Evolutionary conservation across 108 stramenopile genomes (phyloP).

Genomic region (Skeletonema potamos): DNA sequence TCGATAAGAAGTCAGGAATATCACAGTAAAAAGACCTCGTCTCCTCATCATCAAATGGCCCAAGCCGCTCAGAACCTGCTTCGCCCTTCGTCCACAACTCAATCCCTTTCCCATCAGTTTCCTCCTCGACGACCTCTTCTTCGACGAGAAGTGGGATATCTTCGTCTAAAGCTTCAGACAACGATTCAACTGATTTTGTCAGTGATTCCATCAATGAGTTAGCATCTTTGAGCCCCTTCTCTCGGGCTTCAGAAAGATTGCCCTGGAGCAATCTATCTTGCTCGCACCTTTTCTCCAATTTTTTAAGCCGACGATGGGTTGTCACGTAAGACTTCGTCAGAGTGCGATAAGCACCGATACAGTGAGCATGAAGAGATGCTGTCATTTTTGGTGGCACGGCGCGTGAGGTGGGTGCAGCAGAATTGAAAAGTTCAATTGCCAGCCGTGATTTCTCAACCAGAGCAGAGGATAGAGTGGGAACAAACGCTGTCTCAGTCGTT

Average conservation of each 20-base stretch:
- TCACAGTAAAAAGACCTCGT: conserved; percentile 92
- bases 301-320: conserved; percentile 75
- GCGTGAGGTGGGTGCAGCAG: conserved; percentile 13
- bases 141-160: conserved; percentile 76
- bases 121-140: conserved; percentile 48
- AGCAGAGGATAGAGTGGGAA: conserved; percentile 11
- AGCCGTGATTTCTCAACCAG: conserved; percentile 10
- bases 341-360: conserved; percentile 70
- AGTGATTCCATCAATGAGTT: conserved; percentile 80
- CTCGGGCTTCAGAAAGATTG: conserved; percentile 82
- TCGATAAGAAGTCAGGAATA: conserved; percentile 89
- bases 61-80: conserved; percentile 59
- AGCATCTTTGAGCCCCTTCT: conserved; percentile 87
- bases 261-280: conserved; percentile 89
- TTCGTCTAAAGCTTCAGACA: conserved; percentile 77
- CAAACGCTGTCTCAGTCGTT: conserved; percentile 15
- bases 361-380: conserved; percentile 48
- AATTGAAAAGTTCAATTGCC: conserved; percentile 15
- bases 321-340: conserved; percentile 68
- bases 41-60: conserved; percentile 93
- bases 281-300: conserved; percentile 86
- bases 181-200: conserved; percentile 67
- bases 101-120: conserved; percentile 60
- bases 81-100: conserved; percentile 80
- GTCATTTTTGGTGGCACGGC: conserved; percentile 24